These are phyloP conservation scores for Cyclotella choctawhatcheeana DNA, from an alignment of 108 stramenopile species.

Conservation along the genomic window DNA sequence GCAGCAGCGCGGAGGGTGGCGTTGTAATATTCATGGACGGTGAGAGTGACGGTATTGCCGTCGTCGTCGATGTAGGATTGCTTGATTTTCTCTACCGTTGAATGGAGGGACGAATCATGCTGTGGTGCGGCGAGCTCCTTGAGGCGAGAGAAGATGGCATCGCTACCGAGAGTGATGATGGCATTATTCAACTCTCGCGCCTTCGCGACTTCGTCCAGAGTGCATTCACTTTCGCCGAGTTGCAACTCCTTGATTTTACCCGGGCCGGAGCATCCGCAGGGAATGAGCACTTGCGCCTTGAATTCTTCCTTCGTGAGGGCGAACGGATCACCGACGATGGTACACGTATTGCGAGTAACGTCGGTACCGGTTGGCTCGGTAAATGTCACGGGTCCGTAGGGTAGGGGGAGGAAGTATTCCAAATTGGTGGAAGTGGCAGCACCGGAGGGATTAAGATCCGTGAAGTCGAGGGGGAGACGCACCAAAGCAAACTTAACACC, in stretches of 20 bases:
- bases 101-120: background rate
- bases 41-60: background rate
- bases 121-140: background rate
- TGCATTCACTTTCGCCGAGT: background rate
- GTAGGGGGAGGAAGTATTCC: constrained; percentile 1
- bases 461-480: background rate
- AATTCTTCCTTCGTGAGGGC: background rate
- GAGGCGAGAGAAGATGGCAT: background rate
- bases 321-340: background rate
- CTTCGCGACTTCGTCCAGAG: background rate
- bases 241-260: background rate
- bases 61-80: background rate
- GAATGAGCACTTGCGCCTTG: background rate
- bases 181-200: background rate
- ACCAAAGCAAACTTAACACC: background rate
- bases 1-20: background rate
- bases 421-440: background rate
- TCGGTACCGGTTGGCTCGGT: background rate
- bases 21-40: background rate
- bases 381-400: background rate
- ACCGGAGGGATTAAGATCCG: background rate
- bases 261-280: no score
- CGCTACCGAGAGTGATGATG: background rate
- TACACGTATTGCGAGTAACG: background rate
- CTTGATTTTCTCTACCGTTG: background rate